These are phyloP conservation scores for Casuarina equisetifolia DNA, from an alignment of 306 rosid genomes.

Conservation along the genomic window DNA sequence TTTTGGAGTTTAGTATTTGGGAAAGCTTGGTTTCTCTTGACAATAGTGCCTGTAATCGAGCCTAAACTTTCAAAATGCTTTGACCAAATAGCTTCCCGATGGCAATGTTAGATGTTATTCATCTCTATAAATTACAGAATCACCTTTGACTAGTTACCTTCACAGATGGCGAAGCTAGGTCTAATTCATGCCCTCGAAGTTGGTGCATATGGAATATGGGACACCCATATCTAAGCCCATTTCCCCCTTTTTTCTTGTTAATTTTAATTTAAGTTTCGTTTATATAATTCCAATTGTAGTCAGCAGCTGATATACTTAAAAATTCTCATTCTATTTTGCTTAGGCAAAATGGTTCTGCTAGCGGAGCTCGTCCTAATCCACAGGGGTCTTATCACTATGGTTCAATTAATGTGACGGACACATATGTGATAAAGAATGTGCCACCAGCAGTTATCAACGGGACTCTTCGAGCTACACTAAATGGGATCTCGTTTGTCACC, in stretches of 20 bases:
- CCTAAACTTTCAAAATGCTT: not conserved
- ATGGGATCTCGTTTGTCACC: conserved; percentile 75
- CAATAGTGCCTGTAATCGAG: not conserved
- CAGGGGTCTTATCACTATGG: conserved; percentile 92
- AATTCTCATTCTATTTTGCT: conserved; percentile 9
- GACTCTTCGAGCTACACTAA: conserved; percentile 55
- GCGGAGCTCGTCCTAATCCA: conserved; percentile 99
- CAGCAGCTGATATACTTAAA: no score
- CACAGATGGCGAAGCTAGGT: no score
- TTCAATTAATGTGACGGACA: conserved; percentile 72
- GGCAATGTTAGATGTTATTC: not conserved
- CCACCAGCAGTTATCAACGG: conserved; percentile 61
- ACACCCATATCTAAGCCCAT: no score
- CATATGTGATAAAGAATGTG: conserved; percentile 54
- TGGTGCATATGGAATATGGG: no score
- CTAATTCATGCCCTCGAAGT: not conserved
- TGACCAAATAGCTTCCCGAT: not conserved
- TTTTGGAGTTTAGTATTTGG: not conserved
- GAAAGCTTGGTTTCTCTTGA: conserved; percentile 8
- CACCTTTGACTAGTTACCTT: no score
- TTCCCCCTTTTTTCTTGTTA: no score
- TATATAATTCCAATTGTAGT: not conserved
- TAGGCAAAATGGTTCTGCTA: conserved; percentile 80
- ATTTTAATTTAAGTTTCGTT: not conserved
- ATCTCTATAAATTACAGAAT: not conserved